Percentiles rank a stretch among this genome's conserved stretches.
Evolutionary conservation across 441 rosid species (phyloP).

Genomic region (Metrosideros polymorpha): DNA sequence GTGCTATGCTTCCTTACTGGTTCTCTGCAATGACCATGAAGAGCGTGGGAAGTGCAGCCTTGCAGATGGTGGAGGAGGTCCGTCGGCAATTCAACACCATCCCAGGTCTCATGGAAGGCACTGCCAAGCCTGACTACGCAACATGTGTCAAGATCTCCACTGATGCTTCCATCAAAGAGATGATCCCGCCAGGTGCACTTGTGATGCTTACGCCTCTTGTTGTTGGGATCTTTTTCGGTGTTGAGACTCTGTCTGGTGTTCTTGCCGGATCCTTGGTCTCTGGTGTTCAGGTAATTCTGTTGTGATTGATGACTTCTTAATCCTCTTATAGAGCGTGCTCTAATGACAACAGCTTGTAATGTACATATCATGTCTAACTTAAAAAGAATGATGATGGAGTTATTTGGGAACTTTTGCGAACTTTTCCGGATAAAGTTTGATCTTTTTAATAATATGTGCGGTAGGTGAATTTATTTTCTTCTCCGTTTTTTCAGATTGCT

Average conservation of each 20-base stretch:
- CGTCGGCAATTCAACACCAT: constrained; percentile 4
- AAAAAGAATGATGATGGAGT: neutral
- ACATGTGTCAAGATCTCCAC: constrained; percentile 7
- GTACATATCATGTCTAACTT: neutral
- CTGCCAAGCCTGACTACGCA: constrained; percentile 5
- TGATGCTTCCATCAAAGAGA: neutral
- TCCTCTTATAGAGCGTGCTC: neutral
- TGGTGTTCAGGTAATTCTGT: neutral
- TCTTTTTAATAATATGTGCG: neutral
- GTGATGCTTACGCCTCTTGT: constrained; percentile 3
- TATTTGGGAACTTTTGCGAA: neutral
- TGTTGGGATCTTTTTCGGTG: neutral
- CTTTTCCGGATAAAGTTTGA: neutral
- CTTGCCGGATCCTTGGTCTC: constrained; percentile 2
- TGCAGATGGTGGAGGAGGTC: constrained; percentile 5
- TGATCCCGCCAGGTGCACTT: constrained; percentile 4
- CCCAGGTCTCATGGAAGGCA: constrained; percentile 3
- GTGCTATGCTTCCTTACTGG: constrained; percentile 7
- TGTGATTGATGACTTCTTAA: neutral
- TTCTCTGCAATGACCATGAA: constrained; percentile 7
- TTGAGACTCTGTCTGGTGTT: constrained; percentile 1
- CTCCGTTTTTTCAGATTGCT: neutral
- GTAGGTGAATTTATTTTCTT: neutral
- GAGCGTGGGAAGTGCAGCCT: neutral
- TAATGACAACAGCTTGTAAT: neutral